phyloP scores from a whole-genome alignment of 2,329 filamentous ascomycete species.

The Penicillium freii region DNA sequence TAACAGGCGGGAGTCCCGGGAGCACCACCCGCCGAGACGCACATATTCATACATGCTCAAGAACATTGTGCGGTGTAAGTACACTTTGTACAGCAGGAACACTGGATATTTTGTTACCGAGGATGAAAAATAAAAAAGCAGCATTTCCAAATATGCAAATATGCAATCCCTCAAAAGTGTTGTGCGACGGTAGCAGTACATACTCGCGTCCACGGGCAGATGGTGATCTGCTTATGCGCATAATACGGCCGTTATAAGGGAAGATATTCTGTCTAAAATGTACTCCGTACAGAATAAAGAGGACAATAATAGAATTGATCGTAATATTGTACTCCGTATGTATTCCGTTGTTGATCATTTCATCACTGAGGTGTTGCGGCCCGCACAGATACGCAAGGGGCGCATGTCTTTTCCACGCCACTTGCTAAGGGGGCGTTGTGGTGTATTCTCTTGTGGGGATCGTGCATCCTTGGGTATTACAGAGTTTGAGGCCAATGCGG shows the following conservation, averaged over 20 bases:
- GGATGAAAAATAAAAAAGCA: not conserved
- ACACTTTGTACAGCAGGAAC: not conserved
- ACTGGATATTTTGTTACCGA: not conserved
- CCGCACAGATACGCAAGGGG: constrained; percentile 11
- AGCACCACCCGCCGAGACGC: not conserved
- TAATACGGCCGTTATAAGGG: not conserved
- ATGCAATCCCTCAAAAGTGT: not conserved
- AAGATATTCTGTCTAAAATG: not conserved
- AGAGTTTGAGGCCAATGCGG: constrained; percentile 7
- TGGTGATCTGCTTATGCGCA: not conserved
- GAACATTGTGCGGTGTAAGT: not conserved
- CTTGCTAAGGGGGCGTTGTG: not conserved
- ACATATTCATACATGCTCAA: not conserved
- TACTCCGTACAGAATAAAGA: not conserved
- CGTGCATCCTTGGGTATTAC: not conserved
- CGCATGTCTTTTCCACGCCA: constrained; percentile 5
- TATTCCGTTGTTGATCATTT: constrained; percentile 2
- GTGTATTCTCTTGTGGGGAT: not conserved
- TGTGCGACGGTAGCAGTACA: not conserved
- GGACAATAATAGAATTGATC: not conserved
- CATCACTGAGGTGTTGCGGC: not conserved
- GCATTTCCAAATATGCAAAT: not conserved
- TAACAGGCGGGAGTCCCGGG: not conserved
- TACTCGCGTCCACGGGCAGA: not conserved
- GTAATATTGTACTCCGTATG: not conserved